These are phyloP conservation scores for Anthoceros angustus DNA, from an alignment of 225 moss, liverwort and hornwort genomes.

Conservation along the genomic window DNA sequence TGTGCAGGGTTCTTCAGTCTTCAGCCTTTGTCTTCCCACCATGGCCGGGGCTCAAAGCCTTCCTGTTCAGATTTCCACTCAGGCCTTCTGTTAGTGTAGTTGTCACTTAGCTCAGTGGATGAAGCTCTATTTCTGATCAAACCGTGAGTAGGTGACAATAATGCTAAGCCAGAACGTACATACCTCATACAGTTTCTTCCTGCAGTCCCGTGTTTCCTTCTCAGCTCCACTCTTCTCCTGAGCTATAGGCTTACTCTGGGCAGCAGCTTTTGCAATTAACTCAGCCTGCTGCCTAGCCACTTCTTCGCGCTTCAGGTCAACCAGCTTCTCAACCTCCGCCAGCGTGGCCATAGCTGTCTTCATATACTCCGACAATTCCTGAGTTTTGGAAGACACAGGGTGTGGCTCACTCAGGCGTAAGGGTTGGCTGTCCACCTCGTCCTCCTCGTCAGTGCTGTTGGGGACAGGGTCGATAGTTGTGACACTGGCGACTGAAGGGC, in stretches of 20 bases:
- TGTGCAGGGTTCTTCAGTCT: too few relatives aligned
- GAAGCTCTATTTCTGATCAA: too few relatives aligned
- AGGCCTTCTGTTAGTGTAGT: too few relatives aligned
- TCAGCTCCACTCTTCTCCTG: not conserved
- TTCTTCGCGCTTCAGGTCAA: not conserved
- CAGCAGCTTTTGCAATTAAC: not conserved
- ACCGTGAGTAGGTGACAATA: too few relatives aligned
- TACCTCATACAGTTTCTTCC: too few relatives aligned
- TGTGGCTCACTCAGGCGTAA: not conserved
- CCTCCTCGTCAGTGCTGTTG: not conserved
- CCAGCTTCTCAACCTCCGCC: not conserved
- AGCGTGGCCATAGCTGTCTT: not conserved
- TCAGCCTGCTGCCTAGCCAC: not conserved
- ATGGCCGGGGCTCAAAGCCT: too few relatives aligned
- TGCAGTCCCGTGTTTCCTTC: not conserved
- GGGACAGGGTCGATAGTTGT: not conserved
- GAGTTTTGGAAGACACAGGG: not conserved
- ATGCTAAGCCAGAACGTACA: too few relatives aligned
- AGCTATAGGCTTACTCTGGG: not conserved
- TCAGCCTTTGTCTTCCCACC: too few relatives aligned
- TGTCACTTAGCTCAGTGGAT: too few relatives aligned
- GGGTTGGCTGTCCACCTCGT: not conserved
- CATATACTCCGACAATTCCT: not conserved
- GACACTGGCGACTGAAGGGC: not conserved
- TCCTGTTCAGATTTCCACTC: too few relatives aligned